Percentiles rank a stretch among this genome's conserved stretches.
These are phyloP conservation scores for Juncus inflexus DNA, from an alignment of 176 grass and related monocot genomes.

Conservation along the genomic window DNA sequence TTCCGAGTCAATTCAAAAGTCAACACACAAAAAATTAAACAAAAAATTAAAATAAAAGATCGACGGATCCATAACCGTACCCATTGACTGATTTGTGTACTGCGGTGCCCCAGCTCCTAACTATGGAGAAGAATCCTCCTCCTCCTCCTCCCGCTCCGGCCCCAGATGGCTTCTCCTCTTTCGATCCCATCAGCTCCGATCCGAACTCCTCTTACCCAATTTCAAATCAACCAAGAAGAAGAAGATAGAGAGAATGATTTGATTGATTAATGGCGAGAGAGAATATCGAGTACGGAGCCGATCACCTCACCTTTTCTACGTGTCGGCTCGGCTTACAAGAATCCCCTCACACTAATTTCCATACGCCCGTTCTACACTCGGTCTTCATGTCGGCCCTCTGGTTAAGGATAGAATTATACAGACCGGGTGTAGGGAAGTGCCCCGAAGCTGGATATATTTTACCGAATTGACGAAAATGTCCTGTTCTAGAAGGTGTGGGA, in stretches of 20 bases:
- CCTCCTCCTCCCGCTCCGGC: conserved; percentile 21
- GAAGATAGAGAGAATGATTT: background rate
- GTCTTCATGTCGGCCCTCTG: no score
- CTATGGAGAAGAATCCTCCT: conserved; percentile 51
- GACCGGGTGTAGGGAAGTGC: background rate
- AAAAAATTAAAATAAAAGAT: background rate
- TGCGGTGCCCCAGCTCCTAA: conserved; percentile 59
- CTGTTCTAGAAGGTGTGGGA: background rate
- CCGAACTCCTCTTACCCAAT: background rate
- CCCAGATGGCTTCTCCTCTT: conserved; percentile 46
- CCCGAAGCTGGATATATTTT: background rate
- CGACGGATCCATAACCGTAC: conserved; percentile 31
- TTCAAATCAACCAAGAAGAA: conserved; percentile 2
- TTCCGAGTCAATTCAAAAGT: conserved; percentile 27
- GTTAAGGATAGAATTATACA: background rate
- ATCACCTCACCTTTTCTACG: conserved; percentile 23
- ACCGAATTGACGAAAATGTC: conserved; percentile 18
- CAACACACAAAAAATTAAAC: conserved; percentile 6
- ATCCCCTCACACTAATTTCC: no score
- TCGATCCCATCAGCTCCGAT: conserved; percentile 59
- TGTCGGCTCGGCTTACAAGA: background rate
- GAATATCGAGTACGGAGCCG: conserved; percentile 27
- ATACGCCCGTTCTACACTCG: no score
- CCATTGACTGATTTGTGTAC: conserved; percentile 94
- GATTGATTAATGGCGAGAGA: conserved; percentile 25